Evolutionary conservation across 2,329 filamentous ascomycete species (phyloP).

Genomic region (Colletotrichum gigasporum): DNA sequence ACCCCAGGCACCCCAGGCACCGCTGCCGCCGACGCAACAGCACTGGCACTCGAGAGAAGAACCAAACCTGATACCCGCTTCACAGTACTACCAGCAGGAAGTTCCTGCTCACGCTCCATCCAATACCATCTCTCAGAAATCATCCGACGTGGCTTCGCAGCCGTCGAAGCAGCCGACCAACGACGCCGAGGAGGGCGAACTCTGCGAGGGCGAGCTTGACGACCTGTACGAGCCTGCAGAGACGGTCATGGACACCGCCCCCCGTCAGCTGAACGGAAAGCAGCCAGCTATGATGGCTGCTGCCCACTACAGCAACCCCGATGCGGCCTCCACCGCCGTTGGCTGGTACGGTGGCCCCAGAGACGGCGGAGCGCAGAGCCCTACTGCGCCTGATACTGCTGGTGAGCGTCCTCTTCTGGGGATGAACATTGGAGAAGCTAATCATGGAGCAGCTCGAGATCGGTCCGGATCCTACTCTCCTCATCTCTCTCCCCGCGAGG

Average conservation of each 20-base stretch:
- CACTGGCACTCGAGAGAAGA: constrained; percentile 20
- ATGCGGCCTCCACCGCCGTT: not conserved
- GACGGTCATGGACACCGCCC: not conserved
- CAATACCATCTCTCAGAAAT: not conserved
- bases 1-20: not conserved
- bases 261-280: not conserved
- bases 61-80: constrained; percentile 32
- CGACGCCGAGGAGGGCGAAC: constrained; percentile 73
- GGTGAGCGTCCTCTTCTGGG: not conserved
- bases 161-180: not conserved
- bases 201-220: constrained; percentile 75
- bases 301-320: not conserved
- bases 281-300: not conserved
- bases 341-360: not conserved
- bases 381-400: not conserved
- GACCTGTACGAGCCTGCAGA: constrained; percentile 60
- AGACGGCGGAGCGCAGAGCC: not conserved
- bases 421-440: not conserved
- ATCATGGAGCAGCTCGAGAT: constrained; percentile 45
- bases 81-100: constrained; percentile 27
- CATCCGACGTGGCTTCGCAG: not conserved
- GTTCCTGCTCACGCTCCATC: constrained; percentile 34
- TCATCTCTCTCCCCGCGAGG: constrained; percentile 59
- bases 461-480: constrained; percentile 64
- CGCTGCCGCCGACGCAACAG: not conserved